Evolutionary conservation across 352 stramenopile genomes (phyloP), one percentile per base, ranked within the genome.

Genomic region (Phytophthora hybrid): DNA sequence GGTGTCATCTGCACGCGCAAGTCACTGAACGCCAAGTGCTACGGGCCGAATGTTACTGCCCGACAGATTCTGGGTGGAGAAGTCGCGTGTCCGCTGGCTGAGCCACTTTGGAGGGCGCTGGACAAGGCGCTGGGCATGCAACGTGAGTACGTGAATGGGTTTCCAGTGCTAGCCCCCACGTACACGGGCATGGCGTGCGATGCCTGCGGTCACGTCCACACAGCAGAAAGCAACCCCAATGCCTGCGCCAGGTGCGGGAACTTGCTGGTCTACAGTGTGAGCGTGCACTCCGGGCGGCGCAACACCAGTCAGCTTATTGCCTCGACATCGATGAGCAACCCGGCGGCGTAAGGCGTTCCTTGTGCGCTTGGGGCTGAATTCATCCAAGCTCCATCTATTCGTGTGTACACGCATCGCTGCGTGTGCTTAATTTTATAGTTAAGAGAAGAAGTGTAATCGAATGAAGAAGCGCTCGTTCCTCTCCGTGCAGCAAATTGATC

Each of bases 1-100:
- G 88, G 81, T 11, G 76, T 93, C 37, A 93, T 94, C 54, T 91
- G 85, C 56, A 92, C 88, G 5, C 83, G 88, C 46, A 92, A 92
- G 69, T 88, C 85, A 39, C 67, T 94, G 34, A 94, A 94, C 66
- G 82, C 84, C 54, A 91, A 85, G 73, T 90, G 83, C 44, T 93
- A 94, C 44, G 87, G 87, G 9, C 54, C 75, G 0, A 85, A 84
- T 60, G 82, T 90, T 46, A 92, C 85, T 5, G 81, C 83, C 21
- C 84, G 85, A 9, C 87, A 92, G 66, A 81, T 94, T 52, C 77
- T 94, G 23, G 77, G 81, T 13, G 88, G 88, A 23, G 86, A 93
- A 70, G 86, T 93, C 47, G 74, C 88, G 10, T 93, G 86, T 66
- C 54, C 76, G 37, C 54, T 91, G 4, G 88, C 86, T 9, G 74